These are phyloP conservation scores for Wickerhamiella musiphila DNA, from an alignment of 805 yeast genomes.

Conservation along the genomic window DNA sequence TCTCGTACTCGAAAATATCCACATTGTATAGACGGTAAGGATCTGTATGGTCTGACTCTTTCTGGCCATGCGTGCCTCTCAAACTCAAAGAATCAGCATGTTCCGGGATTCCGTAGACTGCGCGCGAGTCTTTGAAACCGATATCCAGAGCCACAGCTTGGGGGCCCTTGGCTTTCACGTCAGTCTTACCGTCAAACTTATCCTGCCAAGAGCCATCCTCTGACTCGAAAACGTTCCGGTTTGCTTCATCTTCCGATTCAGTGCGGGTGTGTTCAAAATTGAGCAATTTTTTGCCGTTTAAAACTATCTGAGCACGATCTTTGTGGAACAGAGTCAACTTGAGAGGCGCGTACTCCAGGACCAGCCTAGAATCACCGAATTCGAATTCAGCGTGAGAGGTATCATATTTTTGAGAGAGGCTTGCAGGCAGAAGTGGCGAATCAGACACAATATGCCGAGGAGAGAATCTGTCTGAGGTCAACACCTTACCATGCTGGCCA, in stretches of 20 bases:
- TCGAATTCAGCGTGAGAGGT: constrained; percentile 1
- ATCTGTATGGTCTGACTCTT: constrained; percentile 23
- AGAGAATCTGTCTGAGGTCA: constrained; percentile 4
- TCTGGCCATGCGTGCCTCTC: constrained; percentile 51
- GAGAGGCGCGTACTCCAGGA: constrained; percentile 32
- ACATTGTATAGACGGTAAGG: constrained; percentile 87
- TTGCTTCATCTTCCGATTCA: constrained; percentile 24
- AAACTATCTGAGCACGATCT: constrained; percentile 30
- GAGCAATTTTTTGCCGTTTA: constrained; percentile 55
- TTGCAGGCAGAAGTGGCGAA: background rate
- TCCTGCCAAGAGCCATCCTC: constrained; percentile 55
- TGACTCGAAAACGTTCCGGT: constrained; percentile 41
- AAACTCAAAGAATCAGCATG: constrained; percentile 72
- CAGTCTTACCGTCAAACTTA: constrained; percentile 48
- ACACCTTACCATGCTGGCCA: constrained; percentile 2
- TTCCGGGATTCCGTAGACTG: constrained; percentile 91
- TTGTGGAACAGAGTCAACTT: constrained; percentile 31
- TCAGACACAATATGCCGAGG: background rate
- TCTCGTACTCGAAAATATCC: constrained; percentile 87
- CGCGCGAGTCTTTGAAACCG: constrained; percentile 36
- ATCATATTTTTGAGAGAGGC: background rate
- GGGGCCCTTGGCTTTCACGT: constrained; percentile 49
- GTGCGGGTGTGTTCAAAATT: constrained; percentile 72
- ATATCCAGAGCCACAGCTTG: constrained; percentile 77
- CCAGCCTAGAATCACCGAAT: constrained; percentile 23